Conservation (phyloP, 2,329 filamentous ascomycete species). For the Trichoderma lentiforme region DNA sequence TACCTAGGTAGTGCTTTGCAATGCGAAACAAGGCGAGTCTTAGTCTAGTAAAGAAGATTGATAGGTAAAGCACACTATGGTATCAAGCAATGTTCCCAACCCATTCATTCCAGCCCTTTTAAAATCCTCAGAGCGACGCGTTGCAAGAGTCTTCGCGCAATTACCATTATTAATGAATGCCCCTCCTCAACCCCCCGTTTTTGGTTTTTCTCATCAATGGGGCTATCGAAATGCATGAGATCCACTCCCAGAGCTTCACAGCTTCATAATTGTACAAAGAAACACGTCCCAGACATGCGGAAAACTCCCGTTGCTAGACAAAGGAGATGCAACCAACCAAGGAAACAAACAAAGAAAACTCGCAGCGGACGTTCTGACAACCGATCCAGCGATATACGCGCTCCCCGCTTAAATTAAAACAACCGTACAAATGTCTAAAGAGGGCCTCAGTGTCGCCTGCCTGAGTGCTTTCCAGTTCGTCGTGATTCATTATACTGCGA, state of each 20-base stretch:
- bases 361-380: not conserved
- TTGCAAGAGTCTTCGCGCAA: not conserved
- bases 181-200: not conserved
- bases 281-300: constrained; percentile 9
- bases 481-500: not conserved
- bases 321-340: not conserved
- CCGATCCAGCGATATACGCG: not conserved
- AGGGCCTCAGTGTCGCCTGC: not conserved
- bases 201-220: not conserved
- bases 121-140: not conserved
- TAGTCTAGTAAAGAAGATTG: not conserved
- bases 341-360: not conserved
- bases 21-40: not conserved
- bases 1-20: not conserved
- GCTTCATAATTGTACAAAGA: not conserved
- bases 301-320: not conserved
- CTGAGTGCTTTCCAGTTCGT: constrained; percentile 2
- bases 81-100: not conserved
- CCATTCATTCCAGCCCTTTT: not conserved
- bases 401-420: not conserved
- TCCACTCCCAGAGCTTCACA: not conserved
- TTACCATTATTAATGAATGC: not conserved
- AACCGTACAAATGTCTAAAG: not conserved
- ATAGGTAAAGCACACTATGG: not conserved
- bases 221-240: not conserved